Evolutionary conservation across 306 rosid species (phyloP).

Genomic region (Malus asiatica): DNA sequence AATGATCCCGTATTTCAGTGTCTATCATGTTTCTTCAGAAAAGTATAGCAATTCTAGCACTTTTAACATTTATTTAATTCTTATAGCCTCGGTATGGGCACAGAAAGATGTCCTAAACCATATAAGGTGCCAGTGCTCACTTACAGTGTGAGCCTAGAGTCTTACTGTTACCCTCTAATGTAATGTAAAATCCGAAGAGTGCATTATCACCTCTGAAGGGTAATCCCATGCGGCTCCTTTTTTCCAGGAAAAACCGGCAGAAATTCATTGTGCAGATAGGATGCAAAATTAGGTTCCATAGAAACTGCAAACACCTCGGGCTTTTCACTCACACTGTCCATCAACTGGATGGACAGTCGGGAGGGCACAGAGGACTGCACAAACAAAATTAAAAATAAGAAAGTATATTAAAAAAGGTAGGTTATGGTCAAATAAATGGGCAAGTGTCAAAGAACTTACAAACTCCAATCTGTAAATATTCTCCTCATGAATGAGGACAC

Average conservation of each 20-base stretch:
- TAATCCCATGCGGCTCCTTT: conserved; percentile 60
- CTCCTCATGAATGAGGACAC: conserved; percentile 86
- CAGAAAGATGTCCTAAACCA: background rate
- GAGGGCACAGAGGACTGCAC: conserved; percentile 59
- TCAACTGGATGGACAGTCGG: conserved; percentile 69
- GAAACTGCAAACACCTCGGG: conserved; percentile 87
- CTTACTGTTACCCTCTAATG: background rate
- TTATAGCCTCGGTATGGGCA: too few relatives aligned
- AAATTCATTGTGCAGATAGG: conserved; percentile 72
- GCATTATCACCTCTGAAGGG: conserved; percentile 56
- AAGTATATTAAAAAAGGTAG: background rate
- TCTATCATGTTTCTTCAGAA: background rate
- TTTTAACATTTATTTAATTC: background rate
- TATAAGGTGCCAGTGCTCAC: background rate
- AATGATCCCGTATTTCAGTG: background rate
- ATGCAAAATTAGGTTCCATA: conserved; percentile 84
- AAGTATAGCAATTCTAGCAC: background rate
- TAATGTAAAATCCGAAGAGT: background rate
- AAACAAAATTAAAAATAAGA: background rate
- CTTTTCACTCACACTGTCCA: conserved; percentile 81
- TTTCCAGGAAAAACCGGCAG: conserved; percentile 54
- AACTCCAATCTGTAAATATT: conserved; percentile 78
- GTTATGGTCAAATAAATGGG: background rate
- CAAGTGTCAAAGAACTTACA: conserved; percentile 37
- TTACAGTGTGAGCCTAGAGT: background rate